These are phyloP conservation scores for Lachancea kluyveri DNA, from an alignment of 805 yeast species.

Conservation along the genomic window DNA sequence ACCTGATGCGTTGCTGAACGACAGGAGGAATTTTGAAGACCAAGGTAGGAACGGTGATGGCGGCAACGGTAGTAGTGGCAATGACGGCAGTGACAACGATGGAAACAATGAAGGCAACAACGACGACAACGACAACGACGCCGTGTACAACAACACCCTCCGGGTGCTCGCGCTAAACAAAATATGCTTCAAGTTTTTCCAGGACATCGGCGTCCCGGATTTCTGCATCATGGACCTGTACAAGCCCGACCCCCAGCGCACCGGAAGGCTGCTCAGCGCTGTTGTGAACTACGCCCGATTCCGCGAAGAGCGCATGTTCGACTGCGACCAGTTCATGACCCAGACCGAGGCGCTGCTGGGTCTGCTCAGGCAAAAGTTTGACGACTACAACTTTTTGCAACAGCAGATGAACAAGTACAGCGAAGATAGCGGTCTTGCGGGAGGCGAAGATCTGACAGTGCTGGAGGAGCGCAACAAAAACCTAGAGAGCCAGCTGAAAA, in stretches of 20 bases:
- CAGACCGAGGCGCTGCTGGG: conserved; percentile 46
- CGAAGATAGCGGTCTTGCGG: conserved; percentile 20
- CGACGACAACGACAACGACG: conserved; percentile 11
- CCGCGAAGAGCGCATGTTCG: conserved; percentile 68
- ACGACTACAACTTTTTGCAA: conserved; percentile 34
- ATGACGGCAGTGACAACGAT: conserved; percentile 14
- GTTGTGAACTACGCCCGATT: conserved; percentile 81
- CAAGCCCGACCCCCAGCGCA: conserved; percentile 68
- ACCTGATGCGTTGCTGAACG: conserved; percentile 24
- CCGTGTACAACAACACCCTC: conserved; percentile 34
- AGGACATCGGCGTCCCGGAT: conserved; percentile 71
- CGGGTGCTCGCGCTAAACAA: conserved; percentile 51
- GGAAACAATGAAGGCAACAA: conserved; percentile 14
- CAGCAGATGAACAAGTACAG: conserved; percentile 33
- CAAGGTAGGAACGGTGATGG: conserved; percentile 6
- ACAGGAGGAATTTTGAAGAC: conserved; percentile 11
- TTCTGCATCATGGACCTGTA: conserved; percentile 67
- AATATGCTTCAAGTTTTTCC: conserved; percentile 55
- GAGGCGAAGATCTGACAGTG: conserved; percentile 33
- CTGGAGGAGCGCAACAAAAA: conserved; percentile 45
- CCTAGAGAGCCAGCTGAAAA: conserved; percentile 56
- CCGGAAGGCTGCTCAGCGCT: conserved; percentile 66
- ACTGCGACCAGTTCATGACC: conserved; percentile 57
- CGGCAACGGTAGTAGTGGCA: conserved; percentile 14
- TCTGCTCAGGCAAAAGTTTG: conserved; percentile 38